A percentile compares a stretch with the other conserved stretches of the same genome.
Conservation (phyloP, 2,329 filamentous ascomycete species). For the Calonectria honghensis region DNA sequence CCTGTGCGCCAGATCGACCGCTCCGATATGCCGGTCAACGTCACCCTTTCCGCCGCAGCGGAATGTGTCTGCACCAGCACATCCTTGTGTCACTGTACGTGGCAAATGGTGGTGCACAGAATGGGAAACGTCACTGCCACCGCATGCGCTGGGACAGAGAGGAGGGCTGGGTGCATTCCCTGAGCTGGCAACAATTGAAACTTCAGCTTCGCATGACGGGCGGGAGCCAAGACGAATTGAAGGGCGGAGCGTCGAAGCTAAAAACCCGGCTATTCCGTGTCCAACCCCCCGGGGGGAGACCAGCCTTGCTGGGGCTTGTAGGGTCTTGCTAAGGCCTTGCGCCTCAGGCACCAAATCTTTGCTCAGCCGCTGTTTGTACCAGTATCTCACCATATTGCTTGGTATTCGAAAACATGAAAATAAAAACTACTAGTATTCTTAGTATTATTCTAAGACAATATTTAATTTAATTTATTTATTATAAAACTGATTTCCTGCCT, state of each 20-base stretch:
- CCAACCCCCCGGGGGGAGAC: too few relatives aligned
- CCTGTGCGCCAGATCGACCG: conserved; percentile 31
- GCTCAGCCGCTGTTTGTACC: background rate
- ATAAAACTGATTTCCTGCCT: background rate
- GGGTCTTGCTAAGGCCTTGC: background rate
- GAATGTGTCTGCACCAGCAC: conserved; percentile 32
- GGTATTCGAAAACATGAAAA: background rate
- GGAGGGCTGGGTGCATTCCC: conserved; percentile 32
- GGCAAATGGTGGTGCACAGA: conserved; percentile 21
- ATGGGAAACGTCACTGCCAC: conserved; percentile 19
- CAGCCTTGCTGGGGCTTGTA: background rate
- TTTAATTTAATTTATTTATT: too few relatives aligned
- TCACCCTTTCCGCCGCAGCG: conserved; percentile 29
- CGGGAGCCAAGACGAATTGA: background rate
- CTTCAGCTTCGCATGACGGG: conserved; percentile 24
- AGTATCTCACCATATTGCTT: background rate
- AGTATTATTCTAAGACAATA: too few relatives aligned
- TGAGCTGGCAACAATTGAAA: conserved; percentile 19
- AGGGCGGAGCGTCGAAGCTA: background rate
- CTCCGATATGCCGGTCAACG: conserved; percentile 32
- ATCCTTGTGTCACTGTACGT: conserved; percentile 24
- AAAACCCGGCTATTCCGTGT: background rate
- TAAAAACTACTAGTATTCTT: background rate
- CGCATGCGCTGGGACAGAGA: background rate
- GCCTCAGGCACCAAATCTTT: conserved; percentile 19